Conservation (phyloP, 441 rosid species). For the Gossypium aridum region DNA sequence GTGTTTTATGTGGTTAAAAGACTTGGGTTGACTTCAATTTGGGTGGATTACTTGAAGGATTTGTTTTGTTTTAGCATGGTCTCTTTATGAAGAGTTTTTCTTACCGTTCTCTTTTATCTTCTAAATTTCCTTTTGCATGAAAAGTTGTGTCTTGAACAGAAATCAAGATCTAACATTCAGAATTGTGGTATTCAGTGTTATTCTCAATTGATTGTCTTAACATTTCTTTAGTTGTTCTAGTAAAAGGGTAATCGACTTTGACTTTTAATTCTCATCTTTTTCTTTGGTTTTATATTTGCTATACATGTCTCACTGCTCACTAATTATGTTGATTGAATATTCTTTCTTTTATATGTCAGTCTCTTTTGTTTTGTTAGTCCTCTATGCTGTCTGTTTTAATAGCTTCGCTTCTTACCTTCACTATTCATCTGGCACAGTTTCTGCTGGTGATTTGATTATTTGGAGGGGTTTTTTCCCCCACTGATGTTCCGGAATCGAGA, state of each 20-base stretch:
- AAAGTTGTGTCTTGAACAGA: background rate
- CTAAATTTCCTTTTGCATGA: background rate
- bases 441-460: conserved; percentile 29
- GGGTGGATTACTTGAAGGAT: conserved; percentile 10
- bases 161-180: conserved; percentile 3
- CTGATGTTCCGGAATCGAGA: conserved; percentile 40
- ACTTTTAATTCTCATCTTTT: background rate
- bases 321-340: background rate
- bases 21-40: conserved; percentile 35
- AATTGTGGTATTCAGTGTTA: background rate
- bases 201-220: background rate
- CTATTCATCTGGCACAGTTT: conserved; percentile 21
- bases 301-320: background rate
- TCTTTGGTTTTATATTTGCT: background rate
- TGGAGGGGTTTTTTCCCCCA: conserved; percentile 28
- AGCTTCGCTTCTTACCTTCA: conserved; percentile 8
- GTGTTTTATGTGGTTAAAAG: conserved; percentile 11
- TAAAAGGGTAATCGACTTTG: conserved; percentile 3
- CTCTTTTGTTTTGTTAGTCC: background rate
- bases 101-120: conserved; percentile 3
- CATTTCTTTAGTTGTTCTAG: background rate
- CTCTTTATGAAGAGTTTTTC: background rate
- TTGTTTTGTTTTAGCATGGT: conserved; percentile 18
- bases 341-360: background rate
- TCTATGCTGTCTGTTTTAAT: background rate